phyloP scores from a whole-genome alignment of 2,329 filamentous ascomycete species.

The Xylariales sp. region DNA sequence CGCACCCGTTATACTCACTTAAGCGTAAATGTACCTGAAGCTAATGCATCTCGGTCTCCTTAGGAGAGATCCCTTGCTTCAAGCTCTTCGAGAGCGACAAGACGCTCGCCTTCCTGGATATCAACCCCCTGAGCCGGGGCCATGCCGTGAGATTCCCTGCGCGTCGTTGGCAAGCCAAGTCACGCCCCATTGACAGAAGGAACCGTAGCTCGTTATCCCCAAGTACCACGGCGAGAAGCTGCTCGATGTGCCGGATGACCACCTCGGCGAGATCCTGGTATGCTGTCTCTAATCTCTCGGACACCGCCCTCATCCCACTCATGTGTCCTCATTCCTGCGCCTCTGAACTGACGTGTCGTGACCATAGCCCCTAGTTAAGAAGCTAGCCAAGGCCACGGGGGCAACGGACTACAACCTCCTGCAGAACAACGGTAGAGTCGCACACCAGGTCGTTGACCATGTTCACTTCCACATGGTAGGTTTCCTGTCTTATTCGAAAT shows the following conservation, averaged over 20 bases:
- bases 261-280: slow-evolving; percentile 70
- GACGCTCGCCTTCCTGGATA: slow-evolving; percentile 93
- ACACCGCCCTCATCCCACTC: too few species aligned
- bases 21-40: slow-evolving; percentile 9
- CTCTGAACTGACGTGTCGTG: too few species aligned
- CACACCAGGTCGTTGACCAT: slow-evolving; percentile 90
- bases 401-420: slow-evolving; percentile 85
- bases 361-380: slow-evolving; percentile 79
- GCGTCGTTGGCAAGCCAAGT: too few species aligned
- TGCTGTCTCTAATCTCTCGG: slow-evolving; percentile 37
- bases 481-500: slow-evolving; percentile 8
- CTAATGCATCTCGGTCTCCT: slow-evolving; percentile 9
- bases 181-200: too few species aligned
- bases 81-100: slow-evolving; percentile 96
- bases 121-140: slow-evolving; percentile 80
- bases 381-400: slow-evolving; percentile 72
- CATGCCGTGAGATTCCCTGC: slow-evolving; percentile 66
- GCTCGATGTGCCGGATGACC: slow-evolving; percentile 85
- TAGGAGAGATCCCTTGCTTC: slow-evolving; percentile 92
- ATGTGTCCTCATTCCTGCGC: too few species aligned
- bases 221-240: slow-evolving; percentile 93
- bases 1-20: too few species aligned
- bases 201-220: slow-evolving; percentile 87
- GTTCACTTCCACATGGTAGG: slow-evolving; percentile 91
- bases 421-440: slow-evolving; percentile 90